These are phyloP conservation scores for Botrytis hyacinthi DNA, from an alignment of 2,329 filamentous ascomycete species.

Conservation along the genomic window DNA sequence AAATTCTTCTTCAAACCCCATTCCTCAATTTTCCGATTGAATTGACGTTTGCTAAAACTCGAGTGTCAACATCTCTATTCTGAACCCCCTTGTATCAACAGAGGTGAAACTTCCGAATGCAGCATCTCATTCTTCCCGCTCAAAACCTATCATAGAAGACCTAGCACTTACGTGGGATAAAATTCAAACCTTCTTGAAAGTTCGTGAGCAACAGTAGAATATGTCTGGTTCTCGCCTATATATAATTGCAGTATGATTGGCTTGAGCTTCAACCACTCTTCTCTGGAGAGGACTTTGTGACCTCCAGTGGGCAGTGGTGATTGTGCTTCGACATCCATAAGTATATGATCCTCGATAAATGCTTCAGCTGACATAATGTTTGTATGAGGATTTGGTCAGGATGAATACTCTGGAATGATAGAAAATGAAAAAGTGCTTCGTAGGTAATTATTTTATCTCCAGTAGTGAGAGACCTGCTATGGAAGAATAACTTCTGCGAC, in stretches of 20 bases:
- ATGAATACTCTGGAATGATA: not conserved
- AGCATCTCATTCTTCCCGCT: not conserved
- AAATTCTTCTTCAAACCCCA: conserved; percentile 17
- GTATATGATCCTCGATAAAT: not conserved
- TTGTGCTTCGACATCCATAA: not conserved
- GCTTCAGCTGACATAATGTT: not conserved
- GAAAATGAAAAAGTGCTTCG: not conserved
- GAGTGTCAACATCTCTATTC: not conserved
- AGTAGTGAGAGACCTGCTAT: not conserved
- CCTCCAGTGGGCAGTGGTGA: no score
- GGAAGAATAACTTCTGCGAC: not conserved
- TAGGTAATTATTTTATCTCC: not conserved
- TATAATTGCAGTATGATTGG: conserved; percentile 8
- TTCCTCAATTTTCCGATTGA: conserved; percentile 6
- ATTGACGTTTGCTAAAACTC: not conserved
- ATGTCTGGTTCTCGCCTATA: not conserved
- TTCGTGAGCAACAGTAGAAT: not conserved
- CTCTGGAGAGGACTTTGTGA: not conserved
- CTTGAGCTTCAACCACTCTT: conserved; percentile 10
- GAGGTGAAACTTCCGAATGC: not conserved
- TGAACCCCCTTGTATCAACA: fast-evolving
- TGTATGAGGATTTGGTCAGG: not conserved
- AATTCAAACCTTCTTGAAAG: not conserved
- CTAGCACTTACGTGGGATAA: not conserved
- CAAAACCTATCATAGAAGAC: no score